Base-by-base conservation (phyloP, 129 eudicot genomes). In the Helianthus tuberosus region DNA sequence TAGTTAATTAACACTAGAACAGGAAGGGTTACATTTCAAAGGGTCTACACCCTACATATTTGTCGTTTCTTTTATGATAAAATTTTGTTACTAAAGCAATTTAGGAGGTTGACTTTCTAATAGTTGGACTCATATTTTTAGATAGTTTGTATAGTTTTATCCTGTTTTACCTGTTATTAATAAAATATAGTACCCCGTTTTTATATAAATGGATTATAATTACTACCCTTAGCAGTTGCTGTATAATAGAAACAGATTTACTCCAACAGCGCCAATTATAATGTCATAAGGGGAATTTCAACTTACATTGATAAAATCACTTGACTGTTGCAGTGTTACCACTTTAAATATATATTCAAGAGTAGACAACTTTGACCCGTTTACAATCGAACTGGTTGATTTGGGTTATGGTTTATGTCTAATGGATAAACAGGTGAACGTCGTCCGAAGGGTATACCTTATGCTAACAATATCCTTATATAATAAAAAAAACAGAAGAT, bases 391-490 rank as follows among this genome's bases (percentile, higher is more conserved):
- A 63, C n/a, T 44, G 47, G 25, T 5, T 3, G 13, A 48, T 29
- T 49, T 29, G 12, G 8, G 52, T 23, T 49, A 14, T 8, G 39
- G 27, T 49, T 49, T 68, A 27, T 49, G 13, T 32, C 12, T 48
- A 68, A 48, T 8, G 44, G 11, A n/a, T 47, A 69, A 69, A 51
- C 60, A 13, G 51, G 51, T 69, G 74, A 69, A 69, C 15, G 64
- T 39, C 23, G 47, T 41, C 63, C 8, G 15, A 69, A 52, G 35
- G 43, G 36, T 52, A 36, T 71, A 11, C 20, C 43, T 16, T 36
- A 44, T 49, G 46, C 46, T 23, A 27, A 27, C 29, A 29, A 4
- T 23, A 4, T 29, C 60, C 36, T 68, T 51, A 48, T 27, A 48
- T 4, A 20, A 20, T 20, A 0, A 20, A 20, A 20, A 20, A 20